Evolutionary conservation across 768 basidiomycete genomes (phyloP), one percentile per base, ranked within the genome.

Genomic region (Pisolithus orientalis): DNA sequence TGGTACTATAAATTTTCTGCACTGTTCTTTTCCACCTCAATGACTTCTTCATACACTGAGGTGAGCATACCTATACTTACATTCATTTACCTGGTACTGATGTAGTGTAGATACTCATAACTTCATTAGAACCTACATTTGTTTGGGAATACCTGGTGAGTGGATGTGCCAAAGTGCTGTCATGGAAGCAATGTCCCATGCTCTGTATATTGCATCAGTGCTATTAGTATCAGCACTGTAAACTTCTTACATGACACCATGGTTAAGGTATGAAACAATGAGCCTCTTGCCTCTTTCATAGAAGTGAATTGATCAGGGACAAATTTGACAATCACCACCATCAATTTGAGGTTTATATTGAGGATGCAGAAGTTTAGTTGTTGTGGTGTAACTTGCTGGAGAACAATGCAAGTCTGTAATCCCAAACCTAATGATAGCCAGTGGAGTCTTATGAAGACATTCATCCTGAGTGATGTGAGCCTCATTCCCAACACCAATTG

Each of bases 221-320:
- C 13, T 27, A 47, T 45, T 25, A 45, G 13, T 25, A 25, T 37
- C 14, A 6, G 24, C n/a, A 37, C 29, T 1, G 17, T 24, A 25
- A 48, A 21, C 32, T 48, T 37, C 47, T 38, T 37, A 48, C 32
- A 48, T 37, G 34, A 48, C 16, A 25, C 47, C 47, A 24, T 48
- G 47, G 31, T 48, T 48, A 32, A 48, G 47, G 38, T 48, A 48
- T 32, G 47, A 29, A 21, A 48, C 29, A 48, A 48, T 48, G 32
- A 49, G 29, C 24, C 32, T 13, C 17, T 37, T 49, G 16, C 29
- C 47, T 25, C 38, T 27, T 25, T 38, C 32, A 9, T 49, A 49
- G 32, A 49, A 49, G 34, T 49, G 47, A 13, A 16, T 24, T 27
- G 32, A 32, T 49, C 16, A 1, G 11, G 38, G 32, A 8, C 16